phyloP scores from a whole-genome alignment of 495 filamentous ascomycete species.

The Trichoderma asperelloides region DNA sequence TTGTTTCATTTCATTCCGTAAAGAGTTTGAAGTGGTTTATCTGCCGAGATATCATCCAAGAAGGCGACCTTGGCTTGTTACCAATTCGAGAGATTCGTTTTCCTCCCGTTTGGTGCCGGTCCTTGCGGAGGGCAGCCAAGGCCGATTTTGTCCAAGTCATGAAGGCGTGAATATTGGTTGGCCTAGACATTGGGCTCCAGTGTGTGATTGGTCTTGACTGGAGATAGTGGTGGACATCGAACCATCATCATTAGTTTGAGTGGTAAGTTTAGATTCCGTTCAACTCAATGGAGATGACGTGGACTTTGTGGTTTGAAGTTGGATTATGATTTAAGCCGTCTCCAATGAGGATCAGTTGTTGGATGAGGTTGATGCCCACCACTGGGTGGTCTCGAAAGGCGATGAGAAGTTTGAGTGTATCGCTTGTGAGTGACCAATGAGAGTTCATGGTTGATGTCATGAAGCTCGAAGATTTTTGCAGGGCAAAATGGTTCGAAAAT shows the following conservation, averaged over 20 bases:
- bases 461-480: neutral
- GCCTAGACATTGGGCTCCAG: neutral
- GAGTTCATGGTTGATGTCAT: neutral
- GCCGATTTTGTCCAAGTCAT: neutral
- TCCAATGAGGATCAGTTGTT: neutral
- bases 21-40: neutral
- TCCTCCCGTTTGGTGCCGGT: slow-evolving; percentile 3
- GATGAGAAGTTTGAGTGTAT: neutral
- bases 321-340: neutral
- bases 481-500: neutral
- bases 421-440: neutral
- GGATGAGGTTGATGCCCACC: neutral
- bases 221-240: neutral
- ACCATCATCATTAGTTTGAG: neutral
- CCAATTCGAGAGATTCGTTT: neutral
- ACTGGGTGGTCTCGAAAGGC: neutral
- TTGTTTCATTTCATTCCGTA: neutral
- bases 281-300: neutral
- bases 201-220: neutral
- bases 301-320: neutral
- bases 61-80: neutral
- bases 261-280: neutral
- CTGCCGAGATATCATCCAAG: neutral
- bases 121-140: neutral
- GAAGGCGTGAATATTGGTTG: neutral